A percentile compares a stretch with the other conserved stretches of the same genome.
Evolutionary conservation across 768 basidiomycete species (phyloP).

Genomic region (Rhodosporidiobolus sp.): DNA sequence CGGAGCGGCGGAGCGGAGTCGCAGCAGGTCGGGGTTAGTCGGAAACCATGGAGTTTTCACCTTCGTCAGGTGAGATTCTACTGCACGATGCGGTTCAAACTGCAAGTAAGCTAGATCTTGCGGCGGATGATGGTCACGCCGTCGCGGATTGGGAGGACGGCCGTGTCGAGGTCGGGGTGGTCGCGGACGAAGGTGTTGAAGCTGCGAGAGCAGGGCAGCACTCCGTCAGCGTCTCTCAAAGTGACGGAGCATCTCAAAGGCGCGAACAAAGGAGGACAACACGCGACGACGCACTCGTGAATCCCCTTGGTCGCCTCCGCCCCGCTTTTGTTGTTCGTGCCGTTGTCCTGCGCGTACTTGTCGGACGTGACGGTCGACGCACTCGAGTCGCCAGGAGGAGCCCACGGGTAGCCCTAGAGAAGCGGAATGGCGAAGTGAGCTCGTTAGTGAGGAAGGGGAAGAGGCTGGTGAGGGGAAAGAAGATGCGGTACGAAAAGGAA

Average conservation of each 20-base stretch:
- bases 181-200: slow-evolving; percentile 24
- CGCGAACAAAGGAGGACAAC: too few relatives aligned
- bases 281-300: slow-evolving; percentile 8
- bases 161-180: slow-evolving; percentile 3
- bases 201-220: background rate
- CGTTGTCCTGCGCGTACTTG: background rate
- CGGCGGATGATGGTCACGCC: slow-evolving; percentile 32
- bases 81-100: too few relatives aligned
- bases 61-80: too few relatives aligned
- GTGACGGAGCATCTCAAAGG: too few relatives aligned
- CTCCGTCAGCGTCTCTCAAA: too few relatives aligned
- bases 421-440: background rate
- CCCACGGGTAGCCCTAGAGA: background rate
- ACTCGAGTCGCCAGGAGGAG: background rate
- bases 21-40: too few relatives aligned
- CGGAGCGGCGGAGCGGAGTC: too few relatives aligned
- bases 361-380: background rate
- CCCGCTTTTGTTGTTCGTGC: background rate
- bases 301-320: slow-evolving; percentile 1
- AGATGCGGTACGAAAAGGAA: too few relatives aligned
- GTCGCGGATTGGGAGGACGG: slow-evolving; percentile 19
- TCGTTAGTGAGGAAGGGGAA: too few relatives aligned
- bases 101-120: slow-evolving; percentile 1
- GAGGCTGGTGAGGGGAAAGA: background rate
- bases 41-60: too few relatives aligned